Evolutionary conservation across 768 basidiomycete species (phyloP).

Genomic region (Lentinula sp.): DNA sequence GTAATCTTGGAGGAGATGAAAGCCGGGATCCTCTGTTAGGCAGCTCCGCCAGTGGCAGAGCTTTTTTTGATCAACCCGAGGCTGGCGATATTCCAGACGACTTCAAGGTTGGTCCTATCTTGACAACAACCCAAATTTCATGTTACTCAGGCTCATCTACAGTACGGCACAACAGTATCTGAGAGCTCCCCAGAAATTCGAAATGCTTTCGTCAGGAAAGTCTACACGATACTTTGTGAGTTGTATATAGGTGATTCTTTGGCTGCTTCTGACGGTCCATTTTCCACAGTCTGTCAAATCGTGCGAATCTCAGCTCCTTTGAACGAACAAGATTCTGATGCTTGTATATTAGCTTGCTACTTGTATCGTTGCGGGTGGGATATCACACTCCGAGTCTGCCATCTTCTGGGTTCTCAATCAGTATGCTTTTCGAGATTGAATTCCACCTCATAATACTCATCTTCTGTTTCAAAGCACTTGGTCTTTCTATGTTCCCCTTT

Average conservation of each 20-base stretch:
- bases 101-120: constrained; percentile 66
- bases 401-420: constrained; percentile 69
- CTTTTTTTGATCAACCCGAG: constrained; percentile 69
- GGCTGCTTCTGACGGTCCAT: not conserved
- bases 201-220: constrained; percentile 84
- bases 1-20: constrained; percentile 26
- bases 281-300: constrained; percentile 58
- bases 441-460: not conserved
- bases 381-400: constrained; percentile 58
- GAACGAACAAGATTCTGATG: not conserved
- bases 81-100: constrained; percentile 82
- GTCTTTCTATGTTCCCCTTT: constrained; percentile 73
- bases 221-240: constrained; percentile 86
- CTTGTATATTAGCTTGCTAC: constrained; percentile 52
- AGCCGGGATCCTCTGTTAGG: constrained; percentile 53
- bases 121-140: not conserved
- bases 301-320: constrained; percentile 29
- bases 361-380: constrained; percentile 62
- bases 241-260: constrained; percentile 6
- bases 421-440: constrained; percentile 30
- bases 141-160: not conserved
- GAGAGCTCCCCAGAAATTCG: constrained; percentile 77
- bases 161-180: constrained; percentile 80
- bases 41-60: constrained; percentile 41
- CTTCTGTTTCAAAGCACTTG: constrained; percentile 46